A percentile compares a stretch with the other conserved stretches of the same genome.
Evolutionary conservation across 2,329 filamentous ascomycete genomes (phyloP).

Genomic region (Xylaria sp.): DNA sequence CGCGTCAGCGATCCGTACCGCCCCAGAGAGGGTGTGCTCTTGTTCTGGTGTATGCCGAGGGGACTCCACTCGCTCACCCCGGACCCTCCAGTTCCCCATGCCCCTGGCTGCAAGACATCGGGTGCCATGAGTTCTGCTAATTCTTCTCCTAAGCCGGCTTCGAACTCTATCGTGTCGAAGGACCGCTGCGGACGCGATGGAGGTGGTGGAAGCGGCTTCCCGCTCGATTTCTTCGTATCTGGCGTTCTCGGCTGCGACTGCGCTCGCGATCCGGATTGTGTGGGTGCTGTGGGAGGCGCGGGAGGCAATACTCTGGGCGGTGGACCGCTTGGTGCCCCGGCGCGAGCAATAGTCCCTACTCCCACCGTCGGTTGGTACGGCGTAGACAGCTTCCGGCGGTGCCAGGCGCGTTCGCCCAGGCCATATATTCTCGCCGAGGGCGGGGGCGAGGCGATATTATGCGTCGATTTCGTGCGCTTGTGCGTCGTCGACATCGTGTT

Average conservation of each 20-base stretch:
- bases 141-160: background rate
- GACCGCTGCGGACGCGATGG: conserved; percentile 27
- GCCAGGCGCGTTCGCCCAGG: conserved; percentile 40
- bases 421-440: conserved; percentile 25
- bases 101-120: too few species aligned
- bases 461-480: conserved; percentile 5
- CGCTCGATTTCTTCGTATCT: background rate
- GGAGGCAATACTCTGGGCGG: conserved; percentile 31
- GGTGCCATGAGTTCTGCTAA: too few species aligned
- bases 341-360: background rate
- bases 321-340: conserved; percentile 25
- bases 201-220: background rate
- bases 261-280: background rate
- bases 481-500: background rate
- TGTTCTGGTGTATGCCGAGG: conserved; percentile 15
- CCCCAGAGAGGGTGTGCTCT: conserved; percentile 20
- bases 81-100: background rate
- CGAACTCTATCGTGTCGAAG: conserved; percentile 24
- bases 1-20: conserved; percentile 20
- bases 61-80: background rate
- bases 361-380: conserved; percentile 19
- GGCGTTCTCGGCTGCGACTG: background rate
- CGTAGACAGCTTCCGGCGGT: conserved; percentile 36
- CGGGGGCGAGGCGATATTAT: background rate
- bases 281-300: too few species aligned